A percentile compares a stretch with the other conserved stretches of the same genome.
phyloP scores from a whole-genome alignment of 1,284 basidiomycete species.

The Leccinum huronense region DNA sequence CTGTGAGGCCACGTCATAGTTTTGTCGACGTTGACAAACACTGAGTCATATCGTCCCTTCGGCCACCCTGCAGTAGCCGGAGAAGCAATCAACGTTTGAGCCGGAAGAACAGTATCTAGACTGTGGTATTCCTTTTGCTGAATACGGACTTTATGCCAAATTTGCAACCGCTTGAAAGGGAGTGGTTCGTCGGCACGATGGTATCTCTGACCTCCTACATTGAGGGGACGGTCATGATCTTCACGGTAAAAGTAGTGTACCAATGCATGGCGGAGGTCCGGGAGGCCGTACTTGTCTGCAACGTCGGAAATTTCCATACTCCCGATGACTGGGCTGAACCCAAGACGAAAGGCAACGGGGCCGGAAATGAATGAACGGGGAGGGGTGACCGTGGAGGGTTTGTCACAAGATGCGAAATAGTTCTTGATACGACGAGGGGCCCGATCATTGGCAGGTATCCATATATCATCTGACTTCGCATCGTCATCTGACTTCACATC shows the following conservation, averaged over 20 bases:
- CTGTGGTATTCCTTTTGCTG: background rate
- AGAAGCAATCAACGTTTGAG: background rate
- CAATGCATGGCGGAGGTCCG: background rate
- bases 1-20: too few relatives aligned
- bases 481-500: background rate
- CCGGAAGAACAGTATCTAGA: background rate
- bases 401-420: background rate
- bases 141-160: background rate
- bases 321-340: background rate
- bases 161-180: background rate
- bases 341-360: background rate
- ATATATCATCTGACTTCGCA: background rate
- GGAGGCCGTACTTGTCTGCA: background rate
- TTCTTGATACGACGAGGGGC: background rate
- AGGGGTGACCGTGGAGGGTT: background rate
- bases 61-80: background rate
- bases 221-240: background rate
- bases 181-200: background rate
- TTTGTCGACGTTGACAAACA: background rate
- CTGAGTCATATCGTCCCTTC: background rate
- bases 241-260: background rate
- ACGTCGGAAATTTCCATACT: background rate
- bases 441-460: background rate
- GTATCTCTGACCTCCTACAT: background rate
- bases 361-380: background rate